Conservation (phyloP, 164 flowering plant genomes). For the Buxus sempervirens region DNA sequence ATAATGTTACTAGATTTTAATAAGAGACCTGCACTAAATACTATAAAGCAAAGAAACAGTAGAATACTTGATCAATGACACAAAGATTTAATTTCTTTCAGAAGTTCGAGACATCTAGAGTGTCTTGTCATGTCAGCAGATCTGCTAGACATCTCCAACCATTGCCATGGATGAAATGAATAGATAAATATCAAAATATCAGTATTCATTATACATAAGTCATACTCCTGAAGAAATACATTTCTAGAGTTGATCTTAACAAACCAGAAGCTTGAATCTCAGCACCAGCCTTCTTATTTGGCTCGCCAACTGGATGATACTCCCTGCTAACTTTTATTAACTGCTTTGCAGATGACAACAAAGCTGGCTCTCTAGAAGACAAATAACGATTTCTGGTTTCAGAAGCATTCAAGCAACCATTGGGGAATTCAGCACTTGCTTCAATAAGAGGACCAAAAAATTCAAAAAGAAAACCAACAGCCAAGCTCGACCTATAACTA, state of each 20-base stretch:
- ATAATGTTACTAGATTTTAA: too few species aligned
- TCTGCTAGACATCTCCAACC: background rate
- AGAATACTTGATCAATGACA: too few species aligned
- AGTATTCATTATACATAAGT: background rate
- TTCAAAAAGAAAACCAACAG: slow-evolving; percentile 64
- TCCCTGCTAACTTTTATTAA: slow-evolving; percentile 42
- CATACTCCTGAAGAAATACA: background rate
- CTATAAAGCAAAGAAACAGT: too few species aligned
- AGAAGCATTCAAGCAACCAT: slow-evolving; percentile 16
- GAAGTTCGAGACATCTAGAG: background rate
- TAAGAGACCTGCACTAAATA: too few species aligned
- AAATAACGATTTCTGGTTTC: slow-evolving; percentile 1
- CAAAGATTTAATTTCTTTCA: background rate
- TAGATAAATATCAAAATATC: background rate
- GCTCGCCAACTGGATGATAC: slow-evolving; percentile 73
- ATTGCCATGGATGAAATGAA: background rate
- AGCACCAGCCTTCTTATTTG: slow-evolving; percentile 60
- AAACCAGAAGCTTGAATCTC: slow-evolving; percentile 88
- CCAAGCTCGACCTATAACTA: slow-evolving; percentile 74
- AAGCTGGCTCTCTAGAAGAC: slow-evolving; percentile 11
- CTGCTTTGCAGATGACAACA: slow-evolving; percentile 61
- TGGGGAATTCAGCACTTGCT: slow-evolving; percentile 4
- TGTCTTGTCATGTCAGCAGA: background rate
- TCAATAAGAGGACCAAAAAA: slow-evolving; percentile 36
- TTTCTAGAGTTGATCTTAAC: slow-evolving; percentile 12